phyloP scores from a whole-genome alignment of 2,329 filamentous ascomycete species.

The Nectriaceae sp. region DNA sequence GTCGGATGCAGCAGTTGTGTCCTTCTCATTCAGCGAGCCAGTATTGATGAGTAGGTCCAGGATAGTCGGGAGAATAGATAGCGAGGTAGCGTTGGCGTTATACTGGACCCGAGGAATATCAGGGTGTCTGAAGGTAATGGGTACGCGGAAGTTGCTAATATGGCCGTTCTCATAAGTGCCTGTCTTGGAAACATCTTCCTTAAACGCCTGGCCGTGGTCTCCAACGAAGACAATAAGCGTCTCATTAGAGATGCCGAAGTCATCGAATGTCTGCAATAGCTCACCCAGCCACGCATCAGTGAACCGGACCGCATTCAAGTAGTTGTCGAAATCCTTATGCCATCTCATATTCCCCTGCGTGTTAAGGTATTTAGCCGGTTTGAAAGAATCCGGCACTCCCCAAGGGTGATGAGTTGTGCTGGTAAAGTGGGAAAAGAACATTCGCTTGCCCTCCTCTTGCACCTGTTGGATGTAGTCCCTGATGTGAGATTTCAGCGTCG shows the following conservation, averaged over 20 bases:
- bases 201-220: slow-evolving; percentile 37
- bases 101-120: slow-evolving; percentile 33
- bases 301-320: slow-evolving; percentile 35
- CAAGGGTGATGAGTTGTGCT: slow-evolving; percentile 39
- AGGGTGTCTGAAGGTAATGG: slow-evolving; percentile 35
- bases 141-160: slow-evolving; percentile 35
- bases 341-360: slow-evolving; percentile 28
- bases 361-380: slow-evolving; percentile 21
- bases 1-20: slow-evolving; percentile 27
- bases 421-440: slow-evolving; percentile 39
- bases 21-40: slow-evolving; percentile 31
- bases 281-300: slow-evolving; percentile 35
- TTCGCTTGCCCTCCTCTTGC: slow-evolving; percentile 34
- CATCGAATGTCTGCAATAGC: slow-evolving; percentile 34
- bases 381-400: slow-evolving; percentile 22
- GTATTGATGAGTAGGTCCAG: slow-evolving; percentile 37
- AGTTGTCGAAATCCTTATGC: slow-evolving; percentile 33
- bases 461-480: slow-evolving; percentile 35
- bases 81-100: slow-evolving; percentile 33
- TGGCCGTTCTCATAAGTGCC: slow-evolving; percentile 36
- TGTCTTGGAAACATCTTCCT: slow-evolving; percentile 33
- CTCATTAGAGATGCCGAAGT: slow-evolving; percentile 36
- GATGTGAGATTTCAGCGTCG: slow-evolving; percentile 32
- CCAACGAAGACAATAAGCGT: slow-evolving; percentile 37
- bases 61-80: slow-evolving; percentile 37